Conservation (phyloP, 2,329 filamentous ascomycete species). For the Apiospora marii region DNA sequence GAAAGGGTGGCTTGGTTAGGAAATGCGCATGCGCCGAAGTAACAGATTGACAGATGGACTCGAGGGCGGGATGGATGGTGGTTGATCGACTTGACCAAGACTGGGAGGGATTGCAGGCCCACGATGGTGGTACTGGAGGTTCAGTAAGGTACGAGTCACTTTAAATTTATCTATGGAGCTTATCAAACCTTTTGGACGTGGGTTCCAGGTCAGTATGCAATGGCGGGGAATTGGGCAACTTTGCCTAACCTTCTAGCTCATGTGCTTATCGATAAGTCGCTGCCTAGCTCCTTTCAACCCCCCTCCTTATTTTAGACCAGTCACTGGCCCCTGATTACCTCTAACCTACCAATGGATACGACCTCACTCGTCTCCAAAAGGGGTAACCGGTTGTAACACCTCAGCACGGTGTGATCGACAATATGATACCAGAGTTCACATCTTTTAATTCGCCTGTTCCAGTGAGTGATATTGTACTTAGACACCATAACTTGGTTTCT, state of each 20-base stretch:
- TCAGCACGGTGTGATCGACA: background rate
- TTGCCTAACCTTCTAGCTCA: background rate
- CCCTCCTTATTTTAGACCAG: background rate
- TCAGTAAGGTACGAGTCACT: constrained; percentile 15
- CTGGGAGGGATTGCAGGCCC: constrained; percentile 8
- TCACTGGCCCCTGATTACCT: too few species aligned
- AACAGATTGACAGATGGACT: background rate
- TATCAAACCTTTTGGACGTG: constrained; percentile 16
- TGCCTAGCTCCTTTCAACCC: background rate
- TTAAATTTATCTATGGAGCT: constrained; percentile 16
- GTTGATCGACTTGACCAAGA: constrained; percentile 12
- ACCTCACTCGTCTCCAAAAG: background rate
- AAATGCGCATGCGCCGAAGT: constrained; percentile 13
- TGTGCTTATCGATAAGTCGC: constrained; percentile 10
- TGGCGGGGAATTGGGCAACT: constrained; percentile 6
- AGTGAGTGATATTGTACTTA: too few species aligned
- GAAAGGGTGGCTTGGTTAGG: too few species aligned
- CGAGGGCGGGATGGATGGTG: constrained; percentile 9
- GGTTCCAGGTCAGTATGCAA: background rate
- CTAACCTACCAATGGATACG: background rate
- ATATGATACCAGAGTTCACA: background rate
- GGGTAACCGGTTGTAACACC: background rate
- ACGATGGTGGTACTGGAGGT: constrained; percentile 1
- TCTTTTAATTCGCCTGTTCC: too few species aligned
- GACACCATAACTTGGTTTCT: too few species aligned